Base-by-base conservation (phyloP, 305 asterid species). In the Ilex paraguariensis region DNA sequence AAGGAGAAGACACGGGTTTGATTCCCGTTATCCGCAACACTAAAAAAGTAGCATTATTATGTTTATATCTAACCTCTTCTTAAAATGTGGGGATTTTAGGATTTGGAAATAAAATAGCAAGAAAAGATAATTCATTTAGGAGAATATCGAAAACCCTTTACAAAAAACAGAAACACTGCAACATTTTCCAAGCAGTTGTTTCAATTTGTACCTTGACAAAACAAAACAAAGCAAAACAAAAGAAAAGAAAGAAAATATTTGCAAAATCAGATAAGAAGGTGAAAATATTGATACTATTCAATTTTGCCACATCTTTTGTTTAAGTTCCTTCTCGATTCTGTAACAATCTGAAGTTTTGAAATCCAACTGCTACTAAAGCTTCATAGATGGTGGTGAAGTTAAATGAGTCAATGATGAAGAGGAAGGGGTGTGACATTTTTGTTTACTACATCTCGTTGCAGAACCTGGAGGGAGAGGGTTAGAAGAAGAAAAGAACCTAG, bases 401-500 rank as follows among this genome's bases (percentile, higher is more conserved):
- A 67, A 69, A 16, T 54, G 60, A 33, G 49, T 55, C 31, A 56
- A 63, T 10, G 69, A 44, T 33, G 75, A 58, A 16, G 79, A 57
- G 21, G 57, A 68, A 53, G 40, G 70, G 3, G 9, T 36, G 42
- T 36, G 42, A 57, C 64, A 78, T 68, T 65, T 33, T n/a, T 63
- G 79, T 59, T 78, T 75, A 63, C 80, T 36, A 5, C 9, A 3
- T 36, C 42, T 5, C 0, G 42, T 36, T 54, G 75, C 58, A 33
- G 76, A 50, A 52, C 72, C 28, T 21, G 28, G 28, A 21, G 28
- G 28, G 28, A 21, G 53, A 52, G 74, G 63, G 58, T 71, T 60
- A 52, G 85, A 71, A 61, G 80, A 54, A 64, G 84, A 59, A 12
- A 52, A 51, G 31, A 71, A 83, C 68, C 81, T 79, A 72, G 76